These are phyloP conservation scores for Butyriboletus loyo DNA, from an alignment of 768 basidiomycete species.

Conservation along the genomic window DNA sequence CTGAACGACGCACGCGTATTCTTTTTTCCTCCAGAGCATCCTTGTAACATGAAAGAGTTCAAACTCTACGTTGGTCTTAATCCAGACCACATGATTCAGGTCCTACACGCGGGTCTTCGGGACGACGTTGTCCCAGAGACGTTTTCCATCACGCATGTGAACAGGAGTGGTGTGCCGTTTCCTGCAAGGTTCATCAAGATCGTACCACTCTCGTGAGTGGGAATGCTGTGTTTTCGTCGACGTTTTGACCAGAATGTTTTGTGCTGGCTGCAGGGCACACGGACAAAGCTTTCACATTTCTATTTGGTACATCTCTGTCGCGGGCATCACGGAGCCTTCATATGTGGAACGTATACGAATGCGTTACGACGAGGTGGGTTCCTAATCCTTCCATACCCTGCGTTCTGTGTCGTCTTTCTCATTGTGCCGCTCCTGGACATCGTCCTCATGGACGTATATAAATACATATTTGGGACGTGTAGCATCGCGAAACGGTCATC, in stretches of 20 bases:
- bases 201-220: slow-evolving; percentile 65
- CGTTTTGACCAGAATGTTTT: neutral
- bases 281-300: slow-evolving; percentile 73
- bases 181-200: slow-evolving; percentile 73
- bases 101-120: slow-evolving; percentile 59
- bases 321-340: slow-evolving; percentile 53
- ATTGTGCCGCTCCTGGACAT: neutral
- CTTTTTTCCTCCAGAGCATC: slow-evolving; percentile 52
- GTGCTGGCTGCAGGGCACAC: slow-evolving; percentile 50
- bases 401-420: neutral
- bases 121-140: slow-evolving; percentile 66
- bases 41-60: slow-evolving; percentile 85
- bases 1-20: neutral
- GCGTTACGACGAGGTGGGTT: slow-evolving; percentile 61
- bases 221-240: neutral
- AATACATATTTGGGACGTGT: neutral
- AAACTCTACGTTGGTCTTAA: slow-evolving; percentile 64
- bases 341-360: slow-evolving; percentile 54
- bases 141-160: slow-evolving; percentile 55
- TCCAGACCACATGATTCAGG: slow-evolving; percentile 65
- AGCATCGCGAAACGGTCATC: slow-evolving; percentile 67
- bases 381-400: neutral
- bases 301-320: slow-evolving; percentile 69
- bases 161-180: slow-evolving; percentile 53
- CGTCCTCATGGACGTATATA: neutral